Base-by-base conservation (phyloP, 192 early-diverging fungal species). In the Linnemannia elongata region DNA sequence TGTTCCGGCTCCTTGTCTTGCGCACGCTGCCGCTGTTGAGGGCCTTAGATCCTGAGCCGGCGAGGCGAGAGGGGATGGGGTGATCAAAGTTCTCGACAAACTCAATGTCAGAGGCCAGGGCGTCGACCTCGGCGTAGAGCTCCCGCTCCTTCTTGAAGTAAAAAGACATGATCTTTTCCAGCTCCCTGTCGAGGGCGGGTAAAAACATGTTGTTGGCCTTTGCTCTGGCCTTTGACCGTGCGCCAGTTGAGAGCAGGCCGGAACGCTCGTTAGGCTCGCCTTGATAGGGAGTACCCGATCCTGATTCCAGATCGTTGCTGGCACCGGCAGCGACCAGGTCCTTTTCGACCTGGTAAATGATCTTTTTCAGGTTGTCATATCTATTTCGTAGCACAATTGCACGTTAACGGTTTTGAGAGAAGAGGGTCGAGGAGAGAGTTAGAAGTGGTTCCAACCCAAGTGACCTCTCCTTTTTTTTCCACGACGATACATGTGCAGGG, bases 131-230 rank as follows among this genome's bases (percentile, higher is more conserved):
- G 42, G 87, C 81, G 76, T 94, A 91, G 30, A 97, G 90, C 85
- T 97, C 96, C 0, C 89, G 90, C 79, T 98, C 97, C 82, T 98
- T 97, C 72, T 92, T 92, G 24, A 88, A 81, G 88, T 99, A 99
- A 79, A 98, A 98, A 42, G 85, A 83, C 47, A 92, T 91, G 76
- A 99, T 96, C 83, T 97, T 97, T 73, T 92, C 91, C 44, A 99
- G 92, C 74, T 98, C 96, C 74, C 92, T 92, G 82, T 98, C 96
- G 12, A 99, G 92, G 3, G 95, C 92, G 10, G 92, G 91, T 22
- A 91, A 88, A 76, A 99, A 98, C n/a, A 90, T 82, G 17, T 74
- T 72, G 72, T 93, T 91, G 66, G 81, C 82, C 20, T 68, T 79
- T 39, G 88, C 89, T 52, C 89, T 85, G n/a, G 78, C 72, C 45